phyloP scores from a whole-genome alignment of 805 yeast species.

The Lipomyces spencermartinsiae region DNA sequence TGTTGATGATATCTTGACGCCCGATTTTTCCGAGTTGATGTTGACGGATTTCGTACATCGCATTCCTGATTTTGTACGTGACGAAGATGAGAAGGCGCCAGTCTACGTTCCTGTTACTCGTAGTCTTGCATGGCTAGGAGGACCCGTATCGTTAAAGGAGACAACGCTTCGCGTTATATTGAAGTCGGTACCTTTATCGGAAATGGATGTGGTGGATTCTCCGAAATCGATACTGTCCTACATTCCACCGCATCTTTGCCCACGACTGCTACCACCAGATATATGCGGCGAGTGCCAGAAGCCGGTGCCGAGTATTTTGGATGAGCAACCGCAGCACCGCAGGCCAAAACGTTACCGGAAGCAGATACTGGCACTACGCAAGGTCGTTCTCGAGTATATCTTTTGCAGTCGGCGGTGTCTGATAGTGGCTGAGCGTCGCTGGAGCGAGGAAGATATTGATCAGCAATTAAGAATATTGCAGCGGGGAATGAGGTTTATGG shows the following conservation, averaged over 20 bases:
- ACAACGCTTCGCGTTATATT: conserved; percentile 20
- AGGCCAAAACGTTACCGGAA: conserved; percentile 24
- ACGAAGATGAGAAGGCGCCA: background rate
- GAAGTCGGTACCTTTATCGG: conserved; percentile 24
- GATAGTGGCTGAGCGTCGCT: conserved; percentile 19
- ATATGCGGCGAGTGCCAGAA: conserved; percentile 28
- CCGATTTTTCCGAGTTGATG: conserved; percentile 30
- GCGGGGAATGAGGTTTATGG: conserved; percentile 33
- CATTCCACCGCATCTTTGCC: conserved; percentile 28
- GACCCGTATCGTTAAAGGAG: conserved; percentile 28
- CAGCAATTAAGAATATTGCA: conserved; percentile 29
- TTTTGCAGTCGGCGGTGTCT: conserved; percentile 33
- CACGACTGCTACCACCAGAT: conserved; percentile 30
- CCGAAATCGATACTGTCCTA: conserved; percentile 12
- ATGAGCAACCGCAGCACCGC: conserved; percentile 5
- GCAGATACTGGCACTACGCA: conserved; percentile 22
- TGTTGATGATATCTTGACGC: conserved; percentile 26
- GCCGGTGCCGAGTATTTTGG: conserved; percentile 9
- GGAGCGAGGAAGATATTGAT: conserved; percentile 34
- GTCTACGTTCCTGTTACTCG: conserved; percentile 7
- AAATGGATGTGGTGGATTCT: conserved; percentile 22
- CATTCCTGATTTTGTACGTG: background rate
- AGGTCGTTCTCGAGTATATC: conserved; percentile 30
- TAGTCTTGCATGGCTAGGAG: conserved; percentile 23
- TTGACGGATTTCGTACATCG: conserved; percentile 30